Evolutionary conservation across 306 rosid genomes (phyloP).

Genomic region (Inga laurina): DNA sequence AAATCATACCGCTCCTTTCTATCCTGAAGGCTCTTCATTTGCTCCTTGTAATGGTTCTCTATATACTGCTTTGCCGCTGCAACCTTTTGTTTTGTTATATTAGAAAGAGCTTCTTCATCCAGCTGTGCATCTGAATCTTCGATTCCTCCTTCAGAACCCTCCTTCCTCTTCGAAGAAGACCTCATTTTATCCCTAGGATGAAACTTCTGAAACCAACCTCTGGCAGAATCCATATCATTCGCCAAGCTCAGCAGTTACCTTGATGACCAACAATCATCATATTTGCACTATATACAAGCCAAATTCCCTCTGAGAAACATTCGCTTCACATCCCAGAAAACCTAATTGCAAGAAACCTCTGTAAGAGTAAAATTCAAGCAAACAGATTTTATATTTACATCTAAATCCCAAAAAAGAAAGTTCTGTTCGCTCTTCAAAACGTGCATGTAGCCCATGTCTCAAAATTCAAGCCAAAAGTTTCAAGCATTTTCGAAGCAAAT

Average conservation of each 20-base stretch:
- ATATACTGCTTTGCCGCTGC: conserved; percentile 92
- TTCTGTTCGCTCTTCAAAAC: background rate
- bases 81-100: conserved; percentile 77
- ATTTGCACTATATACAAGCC: background rate
- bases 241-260: conserved; percentile 9
- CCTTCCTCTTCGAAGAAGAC: conserved; percentile 57
- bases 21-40: conserved; percentile 89
- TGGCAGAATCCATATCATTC: conserved; percentile 79
- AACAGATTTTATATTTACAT: background rate
- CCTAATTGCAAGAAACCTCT: conserved; percentile 23
- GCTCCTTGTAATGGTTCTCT: conserved; percentile 97
- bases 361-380: conserved; percentile 10
- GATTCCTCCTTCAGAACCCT: conserved; percentile 24
- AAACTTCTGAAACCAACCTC: conserved; percentile 89
- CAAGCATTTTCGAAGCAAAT: conserved; percentile 22
- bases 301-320: background rate
- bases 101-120: conserved; percentile 71
- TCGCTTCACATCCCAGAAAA: conserved; percentile 19
- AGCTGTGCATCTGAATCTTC: conserved; percentile 36
- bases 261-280: conserved; percentile 35
- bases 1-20: conserved; percentile 78
- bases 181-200: conserved; percentile 81
- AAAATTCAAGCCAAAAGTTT: background rate
- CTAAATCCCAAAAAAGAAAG: background rate
- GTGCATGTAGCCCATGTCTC: background rate